Percentiles rank a stretch among this genome's conserved stretches.
Conservation (phyloP, 495 filamentous ascomycete species). For the Pseudoneurospora amorphoporcata region DNA sequence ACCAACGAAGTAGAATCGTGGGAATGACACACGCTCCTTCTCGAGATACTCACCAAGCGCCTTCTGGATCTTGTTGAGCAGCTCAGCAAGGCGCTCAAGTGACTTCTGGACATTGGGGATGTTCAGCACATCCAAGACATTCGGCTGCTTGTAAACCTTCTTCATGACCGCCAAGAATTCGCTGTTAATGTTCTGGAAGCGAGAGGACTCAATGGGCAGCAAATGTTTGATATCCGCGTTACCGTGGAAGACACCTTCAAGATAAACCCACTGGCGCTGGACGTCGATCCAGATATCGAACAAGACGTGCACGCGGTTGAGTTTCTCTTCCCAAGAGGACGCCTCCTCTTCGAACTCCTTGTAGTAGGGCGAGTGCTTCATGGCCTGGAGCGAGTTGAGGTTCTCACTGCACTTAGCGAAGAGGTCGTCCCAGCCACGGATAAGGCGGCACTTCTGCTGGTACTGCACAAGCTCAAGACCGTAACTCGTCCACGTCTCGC, state of each 20-base stretch:
- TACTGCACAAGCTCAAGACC: conserved; percentile 91
- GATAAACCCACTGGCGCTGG: conserved; percentile 97
- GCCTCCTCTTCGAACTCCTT: conserved; percentile 98
- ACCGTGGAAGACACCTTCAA: conserved; percentile 96
- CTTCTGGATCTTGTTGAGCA: conserved; percentile 99
- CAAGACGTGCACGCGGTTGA: conserved; percentile 92
- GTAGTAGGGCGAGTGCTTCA: conserved; percentile 98
- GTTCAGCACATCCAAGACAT: conserved; percentile 87
- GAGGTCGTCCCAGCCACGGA: conserved; percentile 95
- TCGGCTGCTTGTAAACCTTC: conserved; percentile 91
- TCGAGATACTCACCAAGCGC: conserved; percentile 97
- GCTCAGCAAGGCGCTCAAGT: conserved; percentile 82
- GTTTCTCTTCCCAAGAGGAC: conserved; percentile 90
- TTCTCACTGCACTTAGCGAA: conserved; percentile 99
- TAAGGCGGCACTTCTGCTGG: conserved; percentile 93
- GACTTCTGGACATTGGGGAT: conserved; percentile 94
- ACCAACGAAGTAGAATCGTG: conserved; percentile 97
- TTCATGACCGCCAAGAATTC: conserved; percentile 98
- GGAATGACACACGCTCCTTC: conserved; percentile 92
- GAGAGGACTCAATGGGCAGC: conserved; percentile 85
- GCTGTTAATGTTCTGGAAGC: conserved; percentile 98
- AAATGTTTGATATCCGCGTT: conserved; percentile 99
- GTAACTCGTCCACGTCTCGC: conserved; percentile 93
- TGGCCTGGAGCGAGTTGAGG: conserved; percentile 91
- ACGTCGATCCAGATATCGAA: conserved; percentile 99